Evolutionary conservation across 305 asterid genomes (phyloP).

Genomic region (Fraxinus ornus): DNA sequence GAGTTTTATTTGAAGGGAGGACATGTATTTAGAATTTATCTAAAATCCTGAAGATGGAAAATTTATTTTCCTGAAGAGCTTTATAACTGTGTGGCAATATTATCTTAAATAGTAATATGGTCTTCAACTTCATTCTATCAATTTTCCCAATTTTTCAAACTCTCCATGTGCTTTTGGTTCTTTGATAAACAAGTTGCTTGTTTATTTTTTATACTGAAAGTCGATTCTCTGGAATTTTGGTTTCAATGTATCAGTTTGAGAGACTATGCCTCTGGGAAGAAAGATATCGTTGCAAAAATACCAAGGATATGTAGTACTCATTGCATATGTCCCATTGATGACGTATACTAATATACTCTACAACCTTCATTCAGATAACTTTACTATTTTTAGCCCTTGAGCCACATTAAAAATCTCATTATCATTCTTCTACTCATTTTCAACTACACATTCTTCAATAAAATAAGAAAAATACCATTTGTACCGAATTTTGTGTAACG

Average conservation of each 20-base stretch:
- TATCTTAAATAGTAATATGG: neutral
- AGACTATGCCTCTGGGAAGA: neutral
- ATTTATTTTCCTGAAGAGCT: neutral
- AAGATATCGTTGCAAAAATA: slow-evolving; percentile 2
- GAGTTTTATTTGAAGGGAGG: neutral
- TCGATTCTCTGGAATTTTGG: slow-evolving; percentile 11
- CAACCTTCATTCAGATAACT: neutral
- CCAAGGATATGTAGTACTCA: neutral
- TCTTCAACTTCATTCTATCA: neutral
- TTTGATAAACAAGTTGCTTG: neutral
- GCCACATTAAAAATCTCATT: too few species aligned
- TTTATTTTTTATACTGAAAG: neutral
- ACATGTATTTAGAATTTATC: neutral
- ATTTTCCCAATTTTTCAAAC: neutral
- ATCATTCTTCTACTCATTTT: too few species aligned
- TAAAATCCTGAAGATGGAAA: neutral
- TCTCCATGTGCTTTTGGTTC: neutral
- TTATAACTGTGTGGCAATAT: neutral
- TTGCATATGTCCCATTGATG: neutral
- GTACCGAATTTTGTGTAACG: too few species aligned
- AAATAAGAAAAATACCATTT: too few species aligned
- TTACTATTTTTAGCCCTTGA: neutral
- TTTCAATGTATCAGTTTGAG: neutral
- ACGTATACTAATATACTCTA: neutral
- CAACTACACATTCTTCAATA: too few species aligned